Evolutionary conservation across 768 basidiomycete species (phyloP), one percentile per base, ranked within the genome.

Genomic region (Leucosporidium yakuticum): DNA sequence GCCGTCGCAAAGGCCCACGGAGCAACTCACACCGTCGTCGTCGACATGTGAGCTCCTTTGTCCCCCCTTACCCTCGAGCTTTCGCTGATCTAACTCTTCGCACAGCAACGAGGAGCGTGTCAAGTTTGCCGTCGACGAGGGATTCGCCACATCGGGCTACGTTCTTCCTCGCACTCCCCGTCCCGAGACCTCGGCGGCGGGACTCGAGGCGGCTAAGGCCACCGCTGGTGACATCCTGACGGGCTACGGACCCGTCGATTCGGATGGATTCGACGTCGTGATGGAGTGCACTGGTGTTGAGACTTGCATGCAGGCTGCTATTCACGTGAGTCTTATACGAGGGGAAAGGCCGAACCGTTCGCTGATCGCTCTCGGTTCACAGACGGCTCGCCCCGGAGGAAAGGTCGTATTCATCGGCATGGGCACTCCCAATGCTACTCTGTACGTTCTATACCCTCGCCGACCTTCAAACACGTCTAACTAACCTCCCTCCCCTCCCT

Each of bases 271-370:
- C 79, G 92, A 96, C 78, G 82, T 90, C 76, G 88, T 97, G 59
- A 90, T 94, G 76, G 94, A 98, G 79, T 98, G 94, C 80, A 93
- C 92, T 19, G 94, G 94, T 69, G 91, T 91, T 3, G 92, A 95
- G 78, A 83, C 86, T 47, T 91, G 89, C 76, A 91, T 95, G 76
- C 91, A 95, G 77, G 87, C 90, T 85, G 87, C 89, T 60, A 83
- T 94, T 69, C 85, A 89, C 80, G 91, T 93, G 81, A 83, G 91
- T 83, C 31, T 59, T 20, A 1, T 19, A 21, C 32, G 4, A 56
- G 32, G 31, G 50, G 50, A 51, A 17, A 23, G 17, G 50, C 21
- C 39, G 14, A 44, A 15, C 39, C 39, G 50, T 8, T 49, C 8
- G 49, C 53, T 68, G 14, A 31, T 15, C 60, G 36, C 62, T 63